phyloP scores from a whole-genome alignment of 2,329 filamentous ascomycete species.

The Bertia moriformis region DNA sequence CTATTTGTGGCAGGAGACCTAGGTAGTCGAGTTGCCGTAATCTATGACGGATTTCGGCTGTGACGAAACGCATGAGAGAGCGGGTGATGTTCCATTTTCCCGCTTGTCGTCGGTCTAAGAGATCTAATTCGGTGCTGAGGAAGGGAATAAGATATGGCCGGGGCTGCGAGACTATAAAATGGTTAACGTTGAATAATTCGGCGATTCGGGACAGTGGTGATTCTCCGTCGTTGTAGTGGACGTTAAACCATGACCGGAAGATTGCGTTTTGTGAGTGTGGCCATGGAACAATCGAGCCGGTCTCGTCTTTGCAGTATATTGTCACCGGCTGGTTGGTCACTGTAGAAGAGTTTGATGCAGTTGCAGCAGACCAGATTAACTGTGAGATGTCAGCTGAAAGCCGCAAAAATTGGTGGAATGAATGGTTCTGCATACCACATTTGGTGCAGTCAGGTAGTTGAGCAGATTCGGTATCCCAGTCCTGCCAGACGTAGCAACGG shows the following conservation, averaged over 20 bases:
- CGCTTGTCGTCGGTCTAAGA: conserved; percentile 47
- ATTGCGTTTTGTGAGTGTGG: conserved; percentile 29
- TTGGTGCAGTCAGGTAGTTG: conserved; percentile 57
- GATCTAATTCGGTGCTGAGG: conserved; percentile 66
- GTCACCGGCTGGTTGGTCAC: conserved; percentile 29
- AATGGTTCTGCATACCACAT: conserved; percentile 42
- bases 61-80: conserved; percentile 52
- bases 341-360: conserved; percentile 38
- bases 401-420: background rate
- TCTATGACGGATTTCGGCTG: conserved; percentile 66
- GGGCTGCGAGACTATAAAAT: conserved; percentile 88
- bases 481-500: conserved; percentile 41
- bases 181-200: conserved; percentile 62
- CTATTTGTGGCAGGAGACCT: conserved; percentile 51
- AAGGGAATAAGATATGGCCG: conserved; percentile 81
- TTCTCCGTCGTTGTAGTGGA: conserved; percentile 35
- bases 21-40: conserved; percentile 69
- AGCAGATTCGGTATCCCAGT: conserved; percentile 48
- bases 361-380: conserved; percentile 46
- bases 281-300: conserved; percentile 45
- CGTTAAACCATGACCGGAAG: conserved; percentile 38
- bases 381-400: conserved; percentile 5
- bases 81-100: conserved; percentile 40
- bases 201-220: conserved; percentile 46
- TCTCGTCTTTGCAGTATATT: conserved; percentile 48